Conservation (phyloP, 2,329 filamentous ascomycete species). For the Sclerotinia sclerotiorum region DNA sequence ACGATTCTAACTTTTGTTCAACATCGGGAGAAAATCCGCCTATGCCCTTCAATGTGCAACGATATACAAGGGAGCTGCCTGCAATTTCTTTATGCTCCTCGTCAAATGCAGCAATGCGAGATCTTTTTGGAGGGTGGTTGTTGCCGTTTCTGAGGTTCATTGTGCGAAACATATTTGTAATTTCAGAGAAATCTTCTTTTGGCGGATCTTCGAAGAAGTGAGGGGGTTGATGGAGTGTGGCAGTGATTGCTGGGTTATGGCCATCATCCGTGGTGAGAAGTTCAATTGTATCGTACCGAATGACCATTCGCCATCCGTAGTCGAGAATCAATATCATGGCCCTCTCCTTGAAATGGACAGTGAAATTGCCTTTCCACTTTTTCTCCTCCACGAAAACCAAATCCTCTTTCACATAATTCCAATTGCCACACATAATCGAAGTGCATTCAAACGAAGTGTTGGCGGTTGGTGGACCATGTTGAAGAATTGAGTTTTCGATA, state of each 20-base stretch:
- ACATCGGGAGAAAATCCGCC: slow-evolving; percentile 32
- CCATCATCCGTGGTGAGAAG: slow-evolving; percentile 46
- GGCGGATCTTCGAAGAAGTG: slow-evolving; percentile 45
- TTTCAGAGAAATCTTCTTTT: slow-evolving; percentile 21
- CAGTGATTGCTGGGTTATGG: slow-evolving; percentile 44
- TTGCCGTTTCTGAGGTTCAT: slow-evolving; percentile 17
- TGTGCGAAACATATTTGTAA: slow-evolving; percentile 7
- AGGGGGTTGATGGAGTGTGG: slow-evolving; percentile 55
- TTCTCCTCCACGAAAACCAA: slow-evolving; percentile 46
- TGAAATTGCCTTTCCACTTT: slow-evolving; percentile 45
- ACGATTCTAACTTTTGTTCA: slow-evolving; percentile 33
- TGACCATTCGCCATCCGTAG: slow-evolving; percentile 51
- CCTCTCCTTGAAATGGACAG: slow-evolving; percentile 41
- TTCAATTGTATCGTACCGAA: slow-evolving; percentile 24
- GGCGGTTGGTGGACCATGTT: slow-evolving; percentile 27
- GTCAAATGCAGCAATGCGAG: slow-evolving; percentile 41
- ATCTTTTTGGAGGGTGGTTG: slow-evolving; percentile 29
- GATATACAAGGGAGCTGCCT: slow-evolving; percentile 53
- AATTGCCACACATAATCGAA: slow-evolving; percentile 46
- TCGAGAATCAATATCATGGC: slow-evolving; percentile 45
- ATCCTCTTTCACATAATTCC: slow-evolving; percentile 43
- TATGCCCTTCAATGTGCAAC: slow-evolving; percentile 39
- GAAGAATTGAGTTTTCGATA: slow-evolving; percentile 1
- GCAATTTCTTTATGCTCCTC: slow-evolving; percentile 43
- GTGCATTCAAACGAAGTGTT: slow-evolving; percentile 39